Base-by-base conservation (phyloP, 345 rosid genomes). In the Acer saccharum region DNA sequence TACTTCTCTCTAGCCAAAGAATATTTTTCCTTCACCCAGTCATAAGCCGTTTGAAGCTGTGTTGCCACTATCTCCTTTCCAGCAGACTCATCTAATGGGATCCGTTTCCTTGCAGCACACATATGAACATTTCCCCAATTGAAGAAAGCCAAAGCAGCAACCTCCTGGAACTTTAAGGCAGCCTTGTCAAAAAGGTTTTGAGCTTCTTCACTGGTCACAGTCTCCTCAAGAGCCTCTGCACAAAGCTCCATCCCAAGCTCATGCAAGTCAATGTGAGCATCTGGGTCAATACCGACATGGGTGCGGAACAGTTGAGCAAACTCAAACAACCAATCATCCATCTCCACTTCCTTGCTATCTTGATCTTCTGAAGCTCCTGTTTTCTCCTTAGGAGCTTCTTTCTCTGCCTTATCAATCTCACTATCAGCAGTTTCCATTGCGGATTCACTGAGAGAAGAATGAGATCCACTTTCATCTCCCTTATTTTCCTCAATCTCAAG, bases 231-330 rank as follows among this genome's bases (percentile, higher is more conserved):
- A 5, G 99, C 98, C 87, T 96, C 98, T 0, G 99, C 86, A 80
- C 98, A 93, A n/a, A 91, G 90, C 87, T 96, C 99, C 99, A 96
- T 96, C 50, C 99, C 99, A 20, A 96, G 87, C 83, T 96, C 99
- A 71, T 96, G 98, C 83, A 94, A 85, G 68, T 94, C 99, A 20
- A 96, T 73, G 83, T 96, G 99, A 82, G 94, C 98, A 85, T 96
- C 98, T 0, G 99, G 95, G 82, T 96, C 99, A 70, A 96, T 90
- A 14, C 99, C 97, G 7, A 92, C 91, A 74, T 92, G 94, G 69
- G 92, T 86, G 57, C 97, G 91, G 87, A 96, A 96, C 35, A 96
- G 90, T 83, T 94, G 98, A 50, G 99, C 98, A 84, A 96, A 96
- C 71, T 96, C 99, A 83, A 91, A 92, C 79, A 96, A 79, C 98